Base-by-base conservation (phyloP, 2,329 filamentous ascomycete species). In the Akanthomyces lecanii region DNA sequence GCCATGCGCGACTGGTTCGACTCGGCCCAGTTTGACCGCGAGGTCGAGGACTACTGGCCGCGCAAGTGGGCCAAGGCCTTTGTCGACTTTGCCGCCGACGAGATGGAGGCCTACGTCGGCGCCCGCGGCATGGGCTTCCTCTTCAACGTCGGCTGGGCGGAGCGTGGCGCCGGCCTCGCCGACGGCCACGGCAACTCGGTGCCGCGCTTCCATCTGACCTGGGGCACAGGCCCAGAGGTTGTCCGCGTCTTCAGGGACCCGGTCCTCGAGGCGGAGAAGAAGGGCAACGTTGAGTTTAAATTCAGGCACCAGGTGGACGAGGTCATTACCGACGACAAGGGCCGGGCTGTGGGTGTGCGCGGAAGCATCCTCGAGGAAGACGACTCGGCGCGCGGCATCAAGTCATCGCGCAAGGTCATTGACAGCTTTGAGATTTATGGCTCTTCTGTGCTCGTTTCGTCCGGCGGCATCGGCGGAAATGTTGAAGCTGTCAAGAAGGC, bases 151-250 rank as follows among this genome's bases (percentile, higher is more conserved):
- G 82, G 82, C 30, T 87, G 85, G 85, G 85, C 85, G 1, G 85
- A 87, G 76, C 76, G 85, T 5, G 85, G 85, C 2, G 79, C 79
- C 62, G 85, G 85, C 0, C 69, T 72, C 0, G 81, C 84, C 0
- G 79, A 81, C 4, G 84, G 84, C 2, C 85, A 87, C 68, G 85
- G 85, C 5, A 87, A 87, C 70, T 83, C 82, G 14, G 84, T 87
- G 1, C 85, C 85, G 2, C 72, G 85, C n/a, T 87, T 88, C 69
- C 85, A 88, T 69, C 63, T 87, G 36, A 81, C 82, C 0, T 88
- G 85, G 85, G 85, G 85, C 3, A 82, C 83, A 0, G 85, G 85
- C 0, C 85, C 85, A 4, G 84, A 86, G 70, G 77, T 86, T 1
- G 84, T 87, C 57, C 75, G 82, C 18, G 76, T 84, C 3, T 87